These are phyloP conservation scores for Leishmania turanica DNA, from an alignment of 208 protist genomes.

Conservation along the genomic window DNA sequence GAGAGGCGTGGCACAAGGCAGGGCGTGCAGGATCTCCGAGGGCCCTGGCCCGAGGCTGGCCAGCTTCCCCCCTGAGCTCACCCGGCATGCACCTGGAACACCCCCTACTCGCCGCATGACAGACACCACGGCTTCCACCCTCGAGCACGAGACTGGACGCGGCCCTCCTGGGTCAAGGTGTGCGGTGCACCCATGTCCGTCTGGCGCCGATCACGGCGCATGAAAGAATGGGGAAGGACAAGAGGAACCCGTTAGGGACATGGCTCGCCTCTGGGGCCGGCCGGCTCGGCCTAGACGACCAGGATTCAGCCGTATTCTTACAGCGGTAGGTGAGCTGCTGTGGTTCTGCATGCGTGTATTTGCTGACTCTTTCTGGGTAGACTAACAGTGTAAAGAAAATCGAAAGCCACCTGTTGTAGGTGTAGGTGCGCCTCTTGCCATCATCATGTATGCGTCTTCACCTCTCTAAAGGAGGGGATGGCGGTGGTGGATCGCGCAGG, in stretches of 20 bases:
- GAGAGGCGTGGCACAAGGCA: not conserved
- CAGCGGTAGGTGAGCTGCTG: too few relatives aligned
- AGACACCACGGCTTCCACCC: not conserved
- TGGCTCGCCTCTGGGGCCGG: too few relatives aligned
- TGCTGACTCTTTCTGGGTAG: not conserved
- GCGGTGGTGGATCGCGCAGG: not conserved
- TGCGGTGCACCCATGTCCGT: not conserved
- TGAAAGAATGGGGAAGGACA: too few relatives aligned
- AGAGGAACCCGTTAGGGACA: too few relatives aligned
- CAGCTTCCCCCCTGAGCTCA: not conserved
- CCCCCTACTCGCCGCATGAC: not conserved
- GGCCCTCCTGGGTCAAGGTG: not conserved
- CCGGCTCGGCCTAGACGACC: too few relatives aligned
- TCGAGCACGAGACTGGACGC: not conserved
- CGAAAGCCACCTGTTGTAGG: not conserved
- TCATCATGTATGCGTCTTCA: not conserved
- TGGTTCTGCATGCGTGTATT: not conserved
- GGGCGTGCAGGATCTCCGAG: not conserved
- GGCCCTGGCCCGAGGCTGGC: not conserved
- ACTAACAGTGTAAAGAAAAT: not conserved
- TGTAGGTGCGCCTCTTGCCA: not conserved
- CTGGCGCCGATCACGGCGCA: not conserved
- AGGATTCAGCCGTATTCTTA: too few relatives aligned
- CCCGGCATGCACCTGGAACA: not conserved
- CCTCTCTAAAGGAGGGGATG: not conserved